phyloP scores from a whole-genome alignment of 2,329 filamentous ascomycete genomes.

The Claviceps cyperi region DNA sequence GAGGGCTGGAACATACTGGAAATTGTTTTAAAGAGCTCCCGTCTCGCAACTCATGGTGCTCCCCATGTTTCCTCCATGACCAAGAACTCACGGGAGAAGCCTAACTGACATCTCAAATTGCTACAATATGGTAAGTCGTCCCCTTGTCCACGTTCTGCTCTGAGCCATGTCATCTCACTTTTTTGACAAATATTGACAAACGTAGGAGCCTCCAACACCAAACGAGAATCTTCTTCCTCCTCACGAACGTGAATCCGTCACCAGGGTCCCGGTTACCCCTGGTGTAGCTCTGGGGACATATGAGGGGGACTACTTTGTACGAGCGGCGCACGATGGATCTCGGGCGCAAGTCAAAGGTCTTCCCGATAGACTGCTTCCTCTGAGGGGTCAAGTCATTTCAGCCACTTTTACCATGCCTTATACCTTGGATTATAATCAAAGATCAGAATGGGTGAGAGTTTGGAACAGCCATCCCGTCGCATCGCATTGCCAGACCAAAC shows the following conservation, averaged over 20 bases:
- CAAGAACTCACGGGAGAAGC: neutral
- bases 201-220: neutral
- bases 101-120: neutral
- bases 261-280: conserved; percentile 4
- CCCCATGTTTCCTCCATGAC: neutral
- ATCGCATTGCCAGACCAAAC: neutral
- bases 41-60: neutral
- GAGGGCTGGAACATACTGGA: neutral
- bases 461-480: neutral
- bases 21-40: neutral
- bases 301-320: conserved; percentile 3
- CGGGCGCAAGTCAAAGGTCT: neutral
- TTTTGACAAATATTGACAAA: neutral
- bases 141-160: too few relatives aligned
- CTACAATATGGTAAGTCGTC: neutral
- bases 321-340: neutral
- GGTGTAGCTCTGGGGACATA: conserved; percentile 5
- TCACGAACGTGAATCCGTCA: conserved; percentile 2
- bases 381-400: neutral
- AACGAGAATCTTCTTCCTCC: conserved; percentile 4
- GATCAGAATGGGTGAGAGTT: conserved; percentile 1
- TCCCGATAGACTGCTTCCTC: neutral
- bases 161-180: neutral
- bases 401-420: conserved; percentile 5
- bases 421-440: neutral